Conservation (phyloP, 805 yeast species). For the Ogataea allantospora region DNA sequence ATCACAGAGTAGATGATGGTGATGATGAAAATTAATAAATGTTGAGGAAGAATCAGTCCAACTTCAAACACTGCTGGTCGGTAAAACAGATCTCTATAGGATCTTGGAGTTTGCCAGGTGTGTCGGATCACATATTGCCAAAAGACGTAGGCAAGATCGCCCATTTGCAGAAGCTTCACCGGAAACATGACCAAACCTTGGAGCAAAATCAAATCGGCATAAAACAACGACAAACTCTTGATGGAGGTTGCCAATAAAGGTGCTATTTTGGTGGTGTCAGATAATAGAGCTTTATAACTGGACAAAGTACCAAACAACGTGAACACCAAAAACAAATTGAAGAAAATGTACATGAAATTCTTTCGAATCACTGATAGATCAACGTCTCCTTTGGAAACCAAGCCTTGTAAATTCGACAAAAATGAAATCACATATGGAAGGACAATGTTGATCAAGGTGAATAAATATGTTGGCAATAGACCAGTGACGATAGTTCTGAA, state of each 20-base stretch:
- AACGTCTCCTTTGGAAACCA: constrained; percentile 55
- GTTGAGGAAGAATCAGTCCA: constrained; percentile 62
- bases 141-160: constrained; percentile 49
- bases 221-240: constrained; percentile 50
- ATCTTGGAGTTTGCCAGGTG: constrained; percentile 47
- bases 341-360: constrained; percentile 59
- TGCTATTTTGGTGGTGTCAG: constrained; percentile 60
- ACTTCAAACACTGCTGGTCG: constrained; percentile 61
- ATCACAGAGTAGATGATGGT: constrained; percentile 60
- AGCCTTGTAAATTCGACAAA: constrained; percentile 50
- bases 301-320: constrained; percentile 61
- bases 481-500: constrained; percentile 58
- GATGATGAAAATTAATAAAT: constrained; percentile 55
- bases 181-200: constrained; percentile 72
- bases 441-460: constrained; percentile 50
- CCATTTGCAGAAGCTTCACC: constrained; percentile 51
- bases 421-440: constrained; percentile 56
- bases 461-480: constrained; percentile 59
- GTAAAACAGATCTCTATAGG: constrained; percentile 49
- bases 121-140: constrained; percentile 38
- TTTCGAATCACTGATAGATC: constrained; percentile 56
- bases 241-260: constrained; percentile 53
- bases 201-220: constrained; percentile 59
- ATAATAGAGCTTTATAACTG: constrained; percentile 54
- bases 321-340: constrained; percentile 60